Evolutionary conservation across 2,329 filamentous ascomycete genomes (phyloP).

Genomic region (Penicillium sp.): DNA sequence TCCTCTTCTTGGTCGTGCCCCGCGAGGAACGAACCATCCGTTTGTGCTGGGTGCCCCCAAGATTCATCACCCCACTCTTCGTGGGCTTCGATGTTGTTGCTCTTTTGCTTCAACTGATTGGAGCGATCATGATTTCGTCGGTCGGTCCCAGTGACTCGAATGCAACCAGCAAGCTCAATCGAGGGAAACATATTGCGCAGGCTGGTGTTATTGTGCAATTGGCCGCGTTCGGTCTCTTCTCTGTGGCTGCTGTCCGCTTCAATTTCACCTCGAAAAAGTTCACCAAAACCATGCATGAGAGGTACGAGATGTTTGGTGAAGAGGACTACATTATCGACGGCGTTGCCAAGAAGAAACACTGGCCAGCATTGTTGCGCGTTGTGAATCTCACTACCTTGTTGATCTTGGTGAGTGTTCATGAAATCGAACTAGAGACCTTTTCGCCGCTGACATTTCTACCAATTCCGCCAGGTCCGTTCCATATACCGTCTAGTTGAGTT

Average conservation of each 20-base stretch:
- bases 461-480: slow-evolving; percentile 39
- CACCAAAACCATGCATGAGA: slow-evolving; percentile 29
- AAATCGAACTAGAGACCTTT: background rate
- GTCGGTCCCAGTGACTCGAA: slow-evolving; percentile 25
- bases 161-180: slow-evolving; percentile 34
- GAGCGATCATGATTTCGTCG: slow-evolving; percentile 45
- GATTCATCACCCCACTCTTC: slow-evolving; percentile 45
- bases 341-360: slow-evolving; percentile 29
- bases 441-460: slow-evolving; percentile 5
- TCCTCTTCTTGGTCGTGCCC: slow-evolving; percentile 44
- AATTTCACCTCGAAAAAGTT: slow-evolving; percentile 50
- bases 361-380: slow-evolving; percentile 35
- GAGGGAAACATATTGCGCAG: slow-evolving; percentile 44
- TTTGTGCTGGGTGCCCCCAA: slow-evolving; percentile 40
- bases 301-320: slow-evolving; percentile 24
- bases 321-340: slow-evolving; percentile 25
- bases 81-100: slow-evolving; percentile 46
- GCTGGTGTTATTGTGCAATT: slow-evolving; percentile 50
- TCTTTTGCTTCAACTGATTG: slow-evolving; percentile 41
- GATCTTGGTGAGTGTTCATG: slow-evolving; percentile 31
- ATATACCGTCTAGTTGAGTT: slow-evolving; percentile 55
- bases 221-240: slow-evolving; percentile 51
- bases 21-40: slow-evolving; percentile 33
- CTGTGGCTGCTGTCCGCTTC: slow-evolving; percentile 50
- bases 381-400: slow-evolving; percentile 34